Base-by-base conservation (phyloP, 1,139 yeast genomes). In the Ogataea hybrid region DNA sequence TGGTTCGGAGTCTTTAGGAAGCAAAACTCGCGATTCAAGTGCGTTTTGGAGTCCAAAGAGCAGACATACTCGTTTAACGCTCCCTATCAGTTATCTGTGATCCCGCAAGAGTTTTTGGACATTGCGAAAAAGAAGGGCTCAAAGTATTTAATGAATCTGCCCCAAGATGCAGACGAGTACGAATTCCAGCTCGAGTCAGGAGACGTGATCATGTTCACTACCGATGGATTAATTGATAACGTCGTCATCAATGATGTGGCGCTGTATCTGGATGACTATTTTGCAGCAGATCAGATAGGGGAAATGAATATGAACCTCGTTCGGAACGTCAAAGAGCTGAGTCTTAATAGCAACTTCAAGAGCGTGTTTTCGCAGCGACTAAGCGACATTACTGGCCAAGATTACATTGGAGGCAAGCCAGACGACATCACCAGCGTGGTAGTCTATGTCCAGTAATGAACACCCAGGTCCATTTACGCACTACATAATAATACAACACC, bases 201-300 rank as follows among this genome's bases (percentile, higher is more conserved):
- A 37, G 97, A 92, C 61, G 68, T 92, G 11, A 77, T 92, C 3
- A 65, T 92, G 45, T 81, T 90, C 59, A 94, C 95, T 32, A 88
- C 97, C 1, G 98, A 92, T 65, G 98, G 98, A 21, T 84, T 92
- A 38, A 81, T 87, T 18, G 98, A 92, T 64, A 92, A 92, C 62
- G 78, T 90, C 35, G 75, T 79, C 31, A 73, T 84, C 1, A 77
- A 77, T 41, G 96, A 89, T 59, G 82, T 89, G 41, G 88, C 81
- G 53, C 29, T 52, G 25, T 56, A 47, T 32, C 37, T 54, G 31
- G 58, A 41, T 40, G 56, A 45, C 52, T 54, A 41, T 21, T 41
- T 50, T 28, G 39, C 32, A 23, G 37, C 39, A 8, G 54, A 52
- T 2, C 37, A 51, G 49, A 25, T 59, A 67, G 48, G 64, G 28